Base-by-base conservation (phyloP, 2,329 filamentous ascomycete genomes). In the Claviceps africana region DNA sequence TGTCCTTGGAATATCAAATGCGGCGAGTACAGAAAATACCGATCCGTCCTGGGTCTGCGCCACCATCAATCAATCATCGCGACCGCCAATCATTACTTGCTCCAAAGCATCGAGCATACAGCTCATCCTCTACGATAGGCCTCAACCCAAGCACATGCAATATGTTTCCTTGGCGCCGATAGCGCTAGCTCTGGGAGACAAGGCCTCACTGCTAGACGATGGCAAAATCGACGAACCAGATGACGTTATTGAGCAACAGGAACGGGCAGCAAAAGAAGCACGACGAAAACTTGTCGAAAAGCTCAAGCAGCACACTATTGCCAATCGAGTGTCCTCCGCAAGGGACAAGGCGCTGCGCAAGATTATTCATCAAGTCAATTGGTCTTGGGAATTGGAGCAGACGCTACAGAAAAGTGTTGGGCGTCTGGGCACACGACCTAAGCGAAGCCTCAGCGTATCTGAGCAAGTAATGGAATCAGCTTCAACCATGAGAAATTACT, bases 381-480 rank as follows among this genome's bases (percentile, higher is more conserved):
- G 93, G 76, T 88, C 90, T 0, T 89, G 84, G 72, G 94, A 98
- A 67, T 76, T 98, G 53, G 85, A 93, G 56, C 77, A 82, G 59
- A 73, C 95, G 40, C 73, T 98, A 58, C 88, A 95, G 60, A 91
- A 86, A 64, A 98, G 97, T 61, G 86, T 89, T 44, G 82, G 83
- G n/a, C 75, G 91, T 39, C 82, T 98, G 48, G 86, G 89, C 0
- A 81, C 85, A 39, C 81, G 91, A 35, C 81, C 83, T 47, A 90
- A 90, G 67, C 81, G 93, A 57, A 85, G 84, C 51, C 76, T 95
- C 56, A 98, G 93, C 66, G 91, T 98, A 48, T 91, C 89, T 43
- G 93, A 98, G 72, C 79, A 88, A 48, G 87, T 98, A 3, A 91
- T 95, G 8, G 89, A 96, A 67, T 95, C 90, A 40, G 94, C 93